Evolutionary conservation across 208 protist species (phyloP).

Genomic region (Trypanosoma boissoni): DNA sequence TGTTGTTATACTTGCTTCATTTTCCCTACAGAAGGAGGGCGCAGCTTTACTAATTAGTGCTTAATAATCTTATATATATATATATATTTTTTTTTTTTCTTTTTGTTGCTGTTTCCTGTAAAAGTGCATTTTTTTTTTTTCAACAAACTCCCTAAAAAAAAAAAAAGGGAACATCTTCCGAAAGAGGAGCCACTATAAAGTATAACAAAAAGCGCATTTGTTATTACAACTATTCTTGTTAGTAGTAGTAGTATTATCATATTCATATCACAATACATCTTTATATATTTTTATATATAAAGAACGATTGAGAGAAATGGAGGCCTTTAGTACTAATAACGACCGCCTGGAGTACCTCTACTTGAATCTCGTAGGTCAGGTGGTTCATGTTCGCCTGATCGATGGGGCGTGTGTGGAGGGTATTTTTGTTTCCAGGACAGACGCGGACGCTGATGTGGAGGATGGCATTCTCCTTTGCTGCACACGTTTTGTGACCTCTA

Average conservation of each 20-base stretch:
- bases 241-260: not conserved
- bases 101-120: not conserved
- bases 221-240: not conserved
- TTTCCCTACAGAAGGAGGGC: not conserved
- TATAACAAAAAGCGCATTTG: not conserved
- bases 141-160: not conserved
- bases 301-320: constrained; percentile 12
- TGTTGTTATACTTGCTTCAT: constrained; percentile 1
- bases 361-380: constrained; percentile 85
- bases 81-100: not conserved
- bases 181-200: not conserved
- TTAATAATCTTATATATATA: not conserved
- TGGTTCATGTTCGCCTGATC: constrained; percentile 71
- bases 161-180: not conserved
- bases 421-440: constrained; percentile 80
- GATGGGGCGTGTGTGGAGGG: constrained; percentile 76
- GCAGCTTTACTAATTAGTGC: not conserved
- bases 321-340: constrained; percentile 56
- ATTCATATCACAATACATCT: not conserved
- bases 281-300: not conserved
- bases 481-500: constrained; percentile 49
- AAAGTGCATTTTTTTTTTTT: not conserved
- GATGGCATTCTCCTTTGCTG: constrained; percentile 67
- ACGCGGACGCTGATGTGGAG: constrained; percentile 51
- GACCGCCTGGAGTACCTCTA: constrained; percentile 87